A percentile compares a stretch with the other conserved stretches of the same genome.
phyloP scores from a whole-genome alignment of 176 grass and related monocot species.

The Canna indica region DNA sequence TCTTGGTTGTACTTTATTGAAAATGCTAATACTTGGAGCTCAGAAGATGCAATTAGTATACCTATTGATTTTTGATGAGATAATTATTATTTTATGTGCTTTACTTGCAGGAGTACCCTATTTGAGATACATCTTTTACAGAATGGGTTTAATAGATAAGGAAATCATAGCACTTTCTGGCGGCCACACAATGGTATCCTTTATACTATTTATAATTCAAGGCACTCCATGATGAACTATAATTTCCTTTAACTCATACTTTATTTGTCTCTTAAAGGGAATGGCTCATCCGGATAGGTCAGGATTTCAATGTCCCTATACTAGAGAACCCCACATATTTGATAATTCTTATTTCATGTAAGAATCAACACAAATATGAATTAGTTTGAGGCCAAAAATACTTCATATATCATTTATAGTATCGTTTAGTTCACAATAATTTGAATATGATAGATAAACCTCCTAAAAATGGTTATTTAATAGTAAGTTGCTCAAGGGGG shows the following conservation, averaged over 20 bases:
- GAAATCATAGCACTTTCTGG: constrained; percentile 92
- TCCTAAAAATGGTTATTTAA: constrained; percentile 1
- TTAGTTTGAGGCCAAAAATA: neutral
- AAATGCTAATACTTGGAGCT: too few species aligned
- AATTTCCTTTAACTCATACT: neutral
- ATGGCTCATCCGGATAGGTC: constrained; percentile 81
- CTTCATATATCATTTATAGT: constrained; percentile 3
- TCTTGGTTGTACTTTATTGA: neutral
- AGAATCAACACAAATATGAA: constrained; percentile 24
- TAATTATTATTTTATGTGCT: neutral
- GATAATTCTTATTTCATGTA: constrained; percentile 91
- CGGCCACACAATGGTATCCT: constrained; percentile 65
- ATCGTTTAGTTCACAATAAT: neutral
- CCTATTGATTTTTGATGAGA: neutral
- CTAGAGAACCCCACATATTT: constrained; percentile 78
- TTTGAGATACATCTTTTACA: constrained; percentile 79
- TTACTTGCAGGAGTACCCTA: constrained; percentile 43
- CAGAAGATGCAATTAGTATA: too few species aligned
- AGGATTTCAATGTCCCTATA: constrained; percentile 81
- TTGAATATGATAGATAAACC: constrained; percentile 2
- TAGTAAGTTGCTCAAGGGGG: constrained; percentile 61
- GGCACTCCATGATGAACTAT: constrained; percentile 7
- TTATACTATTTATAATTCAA: constrained; percentile 4
- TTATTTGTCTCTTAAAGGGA: constrained; percentile 39
- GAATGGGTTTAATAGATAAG: constrained; percentile 90